These are phyloP conservation scores for Stagonosporopsis cucurbitacearum DNA, from an alignment of 2,329 filamentous ascomycete species.

Conservation along the genomic window DNA sequence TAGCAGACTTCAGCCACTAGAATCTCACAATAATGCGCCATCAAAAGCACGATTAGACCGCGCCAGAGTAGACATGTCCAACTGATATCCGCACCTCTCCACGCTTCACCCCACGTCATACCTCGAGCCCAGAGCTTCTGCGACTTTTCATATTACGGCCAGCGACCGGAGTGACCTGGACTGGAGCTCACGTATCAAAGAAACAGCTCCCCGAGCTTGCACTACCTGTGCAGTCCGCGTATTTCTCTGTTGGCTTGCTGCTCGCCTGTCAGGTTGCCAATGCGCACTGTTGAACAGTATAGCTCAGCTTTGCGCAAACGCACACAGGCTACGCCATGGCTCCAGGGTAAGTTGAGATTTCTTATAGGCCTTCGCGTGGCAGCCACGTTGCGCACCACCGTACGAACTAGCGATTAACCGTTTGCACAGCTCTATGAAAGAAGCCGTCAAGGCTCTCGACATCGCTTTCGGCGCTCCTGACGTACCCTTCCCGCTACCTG, in stretches of 20 bases:
- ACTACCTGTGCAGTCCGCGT: neutral
- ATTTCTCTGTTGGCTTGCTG: neutral
- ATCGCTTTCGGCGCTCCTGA: slow-evolving; percentile 52
- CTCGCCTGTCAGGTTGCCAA: slow-evolving; percentile 3
- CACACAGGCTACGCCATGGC: slow-evolving; percentile 5
- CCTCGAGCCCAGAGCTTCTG: slow-evolving; percentile 1
- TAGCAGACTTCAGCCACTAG: slow-evolving; percentile 3
- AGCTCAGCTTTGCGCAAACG: slow-evolving; percentile 1
- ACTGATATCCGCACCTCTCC: slow-evolving; percentile 15
- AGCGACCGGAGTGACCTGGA: neutral
- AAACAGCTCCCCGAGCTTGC: neutral
- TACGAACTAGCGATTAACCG: neutral
- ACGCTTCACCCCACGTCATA: slow-evolving; percentile 20
- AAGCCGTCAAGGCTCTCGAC: slow-evolving; percentile 56
- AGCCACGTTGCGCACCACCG: neutral
- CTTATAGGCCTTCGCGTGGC: neutral
- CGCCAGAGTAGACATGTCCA: slow-evolving; percentile 2
- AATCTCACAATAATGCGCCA: slow-evolving; percentile 3
- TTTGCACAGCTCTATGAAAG: slow-evolving; percentile 55
- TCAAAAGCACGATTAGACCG: slow-evolving; percentile 15
- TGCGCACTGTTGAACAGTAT: slow-evolving; percentile 3
- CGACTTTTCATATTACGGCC: slow-evolving; percentile 1
- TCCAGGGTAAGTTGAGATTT: slow-evolving; percentile 8
- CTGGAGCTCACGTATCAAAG: neutral
- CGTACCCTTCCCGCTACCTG: slow-evolving; percentile 65